Conservation (phyloP, 768 basidiomycete species). For the Rhizopogon sp. region DNA sequence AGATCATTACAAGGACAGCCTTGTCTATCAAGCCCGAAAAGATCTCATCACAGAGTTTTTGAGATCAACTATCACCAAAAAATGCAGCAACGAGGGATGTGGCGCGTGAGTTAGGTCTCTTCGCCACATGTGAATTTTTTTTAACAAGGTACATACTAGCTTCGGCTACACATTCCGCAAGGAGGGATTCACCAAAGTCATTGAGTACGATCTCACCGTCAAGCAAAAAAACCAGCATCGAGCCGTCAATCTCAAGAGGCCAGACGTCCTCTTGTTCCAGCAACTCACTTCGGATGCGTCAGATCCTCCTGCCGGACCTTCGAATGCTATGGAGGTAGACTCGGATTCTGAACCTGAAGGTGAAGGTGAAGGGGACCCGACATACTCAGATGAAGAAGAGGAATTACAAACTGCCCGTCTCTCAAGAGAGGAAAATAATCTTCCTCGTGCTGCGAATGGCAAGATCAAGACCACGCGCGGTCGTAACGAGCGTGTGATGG, state of each 20-base stretch:
- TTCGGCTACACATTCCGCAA: slow-evolving; percentile 85
- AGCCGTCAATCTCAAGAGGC: slow-evolving; percentile 55
- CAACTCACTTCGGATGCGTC: slow-evolving; percentile 21
- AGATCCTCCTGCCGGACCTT: slow-evolving; percentile 18
- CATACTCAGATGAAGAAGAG: slow-evolving; percentile 46
- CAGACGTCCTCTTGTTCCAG: slow-evolving; percentile 66
- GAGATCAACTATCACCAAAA: slow-evolving; percentile 59
- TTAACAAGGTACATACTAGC: slow-evolving; percentile 31
- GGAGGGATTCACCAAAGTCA: slow-evolving; percentile 90
- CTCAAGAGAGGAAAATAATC: slow-evolving; percentile 25
- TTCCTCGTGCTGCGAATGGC: slow-evolving; percentile 73
- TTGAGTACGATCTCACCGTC: slow-evolving; percentile 82
- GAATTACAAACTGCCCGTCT: slow-evolving; percentile 16
- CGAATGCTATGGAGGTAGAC: slow-evolving; percentile 37
- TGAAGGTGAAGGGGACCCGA: slow-evolving; percentile 39
- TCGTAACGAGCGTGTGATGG: slow-evolving; percentile 84
- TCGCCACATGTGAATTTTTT: neutral
- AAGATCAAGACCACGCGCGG: slow-evolving; percentile 72
- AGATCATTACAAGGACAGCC: slow-evolving; percentile 84
- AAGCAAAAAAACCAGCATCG: slow-evolving; percentile 69
- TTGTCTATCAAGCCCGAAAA: slow-evolving; percentile 85
- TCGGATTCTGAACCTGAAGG: slow-evolving; percentile 47
- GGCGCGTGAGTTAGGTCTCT: slow-evolving; percentile 57
- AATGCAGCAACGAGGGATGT: slow-evolving; percentile 76
- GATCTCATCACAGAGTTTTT: slow-evolving; percentile 79